These are phyloP conservation scores for Pugionium cornutum DNA, from an alignment of 345 rosid species.

Conservation along the genomic window DNA sequence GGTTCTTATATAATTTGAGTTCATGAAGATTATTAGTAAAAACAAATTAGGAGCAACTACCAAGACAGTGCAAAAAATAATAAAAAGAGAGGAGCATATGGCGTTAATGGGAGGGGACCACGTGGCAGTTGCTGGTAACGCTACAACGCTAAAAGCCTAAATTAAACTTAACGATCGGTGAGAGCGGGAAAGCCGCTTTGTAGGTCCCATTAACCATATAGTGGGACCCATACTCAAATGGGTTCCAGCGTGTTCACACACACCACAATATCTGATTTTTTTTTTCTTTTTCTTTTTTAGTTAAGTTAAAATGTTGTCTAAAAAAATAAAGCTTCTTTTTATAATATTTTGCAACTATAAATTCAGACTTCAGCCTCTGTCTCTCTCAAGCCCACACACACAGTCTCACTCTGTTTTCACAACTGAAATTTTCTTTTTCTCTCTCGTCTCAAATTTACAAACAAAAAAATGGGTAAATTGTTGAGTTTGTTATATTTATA, in stretches of 20 bases:
- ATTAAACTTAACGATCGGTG: conserved; percentile 31
- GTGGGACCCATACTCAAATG: conserved; percentile 29
- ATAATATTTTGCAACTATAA: conserved; percentile 39
- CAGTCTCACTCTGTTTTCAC: conserved; percentile 34
- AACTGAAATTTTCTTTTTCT: conserved; percentile 22
- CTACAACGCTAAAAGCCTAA: conserved; percentile 1
- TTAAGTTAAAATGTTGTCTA: conserved; percentile 25
- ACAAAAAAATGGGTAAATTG: conserved; percentile 36
- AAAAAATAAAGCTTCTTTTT: conserved; percentile 5
- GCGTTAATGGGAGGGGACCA: conserved; percentile 37
- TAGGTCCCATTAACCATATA: conserved; percentile 26
- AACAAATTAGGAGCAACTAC: conserved; percentile 14
- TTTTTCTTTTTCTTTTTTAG: conserved; percentile 5
- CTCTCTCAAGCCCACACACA: conserved; percentile 38
- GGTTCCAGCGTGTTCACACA: conserved; percentile 41
- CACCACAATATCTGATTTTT: conserved; percentile 31
- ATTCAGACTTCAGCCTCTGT: conserved; percentile 32
- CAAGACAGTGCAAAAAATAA: neutral
- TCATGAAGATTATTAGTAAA: neutral
- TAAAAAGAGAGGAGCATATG: conserved; percentile 11
- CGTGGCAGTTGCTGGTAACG: conserved; percentile 36
- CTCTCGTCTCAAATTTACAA: neutral
- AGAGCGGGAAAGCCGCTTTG: conserved; percentile 37
- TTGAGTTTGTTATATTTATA: neutral
- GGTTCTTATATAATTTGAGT: conserved; percentile 6